Percentiles rank a stretch among this genome's conserved stretches.
Evolutionary conservation across 257 asterid genomes (phyloP).

Genomic region (Haberlea rhodopensis): DNA sequence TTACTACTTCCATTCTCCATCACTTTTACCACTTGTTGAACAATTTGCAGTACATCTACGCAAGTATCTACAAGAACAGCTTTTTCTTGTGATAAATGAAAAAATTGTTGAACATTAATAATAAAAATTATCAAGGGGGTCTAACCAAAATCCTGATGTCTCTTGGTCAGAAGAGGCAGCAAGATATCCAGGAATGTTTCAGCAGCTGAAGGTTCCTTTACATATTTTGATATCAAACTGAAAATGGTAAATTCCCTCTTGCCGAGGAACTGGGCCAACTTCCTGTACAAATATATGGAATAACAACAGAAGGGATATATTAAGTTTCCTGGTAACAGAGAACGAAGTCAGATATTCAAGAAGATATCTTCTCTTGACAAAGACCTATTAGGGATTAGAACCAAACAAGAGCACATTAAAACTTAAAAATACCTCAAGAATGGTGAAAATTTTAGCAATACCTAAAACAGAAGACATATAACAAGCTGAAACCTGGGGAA

Average conservation of each 20-base stretch:
- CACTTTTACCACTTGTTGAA: conserved; percentile 48
- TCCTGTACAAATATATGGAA: conserved; percentile 40
- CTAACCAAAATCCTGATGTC: conserved; percentile 60
- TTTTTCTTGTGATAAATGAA: conserved; percentile 12
- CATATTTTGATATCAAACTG: conserved; percentile 59
- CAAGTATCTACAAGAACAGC: conserved; percentile 52
- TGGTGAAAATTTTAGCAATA: neutral
- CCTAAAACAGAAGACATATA: conserved; percentile 1
- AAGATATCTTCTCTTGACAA: too few species aligned
- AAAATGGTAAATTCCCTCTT: conserved; percentile 65
- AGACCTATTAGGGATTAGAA: conserved; percentile 11
- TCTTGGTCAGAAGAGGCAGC: conserved; percentile 69
- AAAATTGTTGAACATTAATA: conserved; percentile 7
- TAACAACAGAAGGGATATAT: conserved; percentile 1
- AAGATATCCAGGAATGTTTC: conserved; percentile 65
- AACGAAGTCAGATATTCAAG: conserved; percentile 10
- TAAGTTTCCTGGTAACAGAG: conserved; percentile 1
- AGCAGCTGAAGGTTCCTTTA: conserved; percentile 64
- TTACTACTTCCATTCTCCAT: conserved; percentile 51
- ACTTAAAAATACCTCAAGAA: neutral
- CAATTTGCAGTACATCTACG: conserved; percentile 48
- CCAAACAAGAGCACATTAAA: neutral
- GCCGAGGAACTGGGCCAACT: conserved; percentile 51
- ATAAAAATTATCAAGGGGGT: conserved; percentile 21
- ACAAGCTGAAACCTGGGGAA: conserved; percentile 4